These are phyloP conservation scores for Salicornia ramosissima DNA, from an alignment of 148 eudicot species.

Conservation along the genomic window DNA sequence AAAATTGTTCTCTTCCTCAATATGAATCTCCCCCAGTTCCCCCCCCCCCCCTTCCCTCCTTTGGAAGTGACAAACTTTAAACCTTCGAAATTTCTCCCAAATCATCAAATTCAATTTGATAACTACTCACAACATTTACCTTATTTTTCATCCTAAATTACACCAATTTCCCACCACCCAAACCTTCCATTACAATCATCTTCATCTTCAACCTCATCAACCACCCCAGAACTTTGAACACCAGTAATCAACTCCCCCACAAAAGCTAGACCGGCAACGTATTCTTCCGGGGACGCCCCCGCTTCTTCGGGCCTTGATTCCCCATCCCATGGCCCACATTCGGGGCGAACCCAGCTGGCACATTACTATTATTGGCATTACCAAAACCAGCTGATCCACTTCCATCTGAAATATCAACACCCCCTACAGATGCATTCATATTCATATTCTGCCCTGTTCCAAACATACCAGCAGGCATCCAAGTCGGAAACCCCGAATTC, in stretches of 20 bases:
- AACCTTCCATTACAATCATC: background rate
- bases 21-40: background rate
- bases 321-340: slow-evolving; percentile 4
- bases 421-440: slow-evolving; percentile 16
- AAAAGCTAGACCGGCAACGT: slow-evolving; percentile 10
- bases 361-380: background rate
- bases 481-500: slow-evolving; percentile 39
- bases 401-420: slow-evolving; percentile 26
- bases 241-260: slow-evolving; percentile 3
- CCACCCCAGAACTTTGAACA: no score
- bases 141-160: no score
- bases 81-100: background rate
- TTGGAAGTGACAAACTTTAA: background rate
- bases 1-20: background rate
- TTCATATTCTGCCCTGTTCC: slow-evolving; percentile 13
- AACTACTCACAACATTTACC: no score
- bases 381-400: slow-evolving; percentile 18
- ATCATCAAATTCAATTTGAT: background rate
- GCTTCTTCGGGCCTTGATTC: slow-evolving; percentile 24
- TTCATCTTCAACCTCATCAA: background rate
- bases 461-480: slow-evolving; percentile 44
- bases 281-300: slow-evolving; percentile 42
- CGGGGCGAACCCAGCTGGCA: slow-evolving; percentile 11
- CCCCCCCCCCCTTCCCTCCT: background rate
- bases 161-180: background rate